Base-by-base conservation (phyloP, 192 early-diverging fungal genomes). In the Dispira simplex region DNA sequence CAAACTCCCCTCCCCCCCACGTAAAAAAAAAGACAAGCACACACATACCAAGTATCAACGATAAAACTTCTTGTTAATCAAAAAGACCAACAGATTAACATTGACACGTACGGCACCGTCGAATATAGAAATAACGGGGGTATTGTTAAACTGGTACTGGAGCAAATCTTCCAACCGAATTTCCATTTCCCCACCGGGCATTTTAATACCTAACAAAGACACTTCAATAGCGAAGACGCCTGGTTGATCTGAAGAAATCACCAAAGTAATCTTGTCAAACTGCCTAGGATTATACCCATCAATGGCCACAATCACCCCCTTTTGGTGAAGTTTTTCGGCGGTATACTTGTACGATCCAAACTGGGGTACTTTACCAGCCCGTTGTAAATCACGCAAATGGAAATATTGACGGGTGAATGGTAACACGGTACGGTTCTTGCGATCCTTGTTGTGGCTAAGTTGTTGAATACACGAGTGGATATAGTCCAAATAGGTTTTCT, bases 301-400 rank as follows among this genome's bases (percentile, higher is more conserved):
- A 12, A 99, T 73, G 46, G 86, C 83, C 23, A 97, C 68, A 46
- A 99, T 74, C 6, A 99, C 91, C 59, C 95, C 93, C 71, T 91
- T 90, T 67, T 95, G 89, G 67, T 91, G 81, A 60, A 99, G 75
- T 62, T 91, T 83, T 67, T 91, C 84, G 1, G 95, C 97, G 18
- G 89, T 90, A 77, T 95, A 99, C 83, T 98, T 98, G 83, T 83
- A 97, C 49, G 95, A 97, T 5, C 97, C 97, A 73, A 93, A 98
- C 66, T 89, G 80, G 0, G 97, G 97, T 39, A 98, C 88, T 9
- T 76, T 81, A 21, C 95, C 95, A 18, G 70, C 51, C 39, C 78
- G 74, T 69, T 95, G 81, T 52, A 99, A 77, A 45, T 90, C 85
- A 13, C 85, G 78, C 64, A 95, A 72, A 71, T 99, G 95, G 77